A percentile compares a stretch with the other conserved stretches of the same genome.
phyloP scores from a whole-genome alignment of 352 stramenopile species.

The Phytophthora fragariae region DNA sequence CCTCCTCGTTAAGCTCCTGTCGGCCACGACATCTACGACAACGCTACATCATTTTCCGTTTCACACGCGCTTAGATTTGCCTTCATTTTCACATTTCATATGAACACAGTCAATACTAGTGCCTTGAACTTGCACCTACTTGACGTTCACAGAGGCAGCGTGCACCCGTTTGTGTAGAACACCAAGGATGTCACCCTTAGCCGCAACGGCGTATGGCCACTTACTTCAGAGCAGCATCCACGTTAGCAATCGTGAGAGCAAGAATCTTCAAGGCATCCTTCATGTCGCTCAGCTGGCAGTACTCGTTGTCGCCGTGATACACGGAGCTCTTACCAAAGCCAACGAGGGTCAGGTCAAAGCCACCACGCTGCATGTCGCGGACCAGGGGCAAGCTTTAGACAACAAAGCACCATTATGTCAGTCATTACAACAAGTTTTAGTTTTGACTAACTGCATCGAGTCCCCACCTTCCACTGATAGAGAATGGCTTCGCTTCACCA shows the following conservation, averaged over 20 bases:
- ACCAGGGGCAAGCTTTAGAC: slow-evolving; percentile 67
- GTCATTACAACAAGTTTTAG: neutral
- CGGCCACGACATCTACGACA: slow-evolving; percentile 18
- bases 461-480: slow-evolving; percentile 88
- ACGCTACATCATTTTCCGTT: slow-evolving; percentile 20
- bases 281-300: slow-evolving; percentile 89
- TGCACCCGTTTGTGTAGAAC: neutral
- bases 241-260: slow-evolving; percentile 80
- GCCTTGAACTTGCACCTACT: slow-evolving; percentile 23
- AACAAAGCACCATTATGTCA: slow-evolving; percentile 5
- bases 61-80: slow-evolving; percentile 26
- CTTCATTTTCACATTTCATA: slow-evolving; percentile 28
- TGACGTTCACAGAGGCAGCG: slow-evolving; percentile 6
- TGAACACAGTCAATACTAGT: slow-evolving; percentile 30
- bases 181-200: neutral
- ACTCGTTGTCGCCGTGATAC: slow-evolving; percentile 95
- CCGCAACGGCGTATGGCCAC: neutral
- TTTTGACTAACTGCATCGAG: neutral
- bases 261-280: slow-evolving; percentile 89
- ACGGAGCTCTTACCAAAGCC: slow-evolving; percentile 84
- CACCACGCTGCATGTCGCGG: slow-evolving; percentile 77
- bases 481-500: slow-evolving; percentile 89
- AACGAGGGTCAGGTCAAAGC: slow-evolving; percentile 80
- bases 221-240: slow-evolving; percentile 48
- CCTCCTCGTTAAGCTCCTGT: slow-evolving; percentile 17